These are phyloP conservation scores for Calonectria fujianensis DNA, from an alignment of 2,329 filamentous ascomycete genomes.

Conservation along the genomic window DNA sequence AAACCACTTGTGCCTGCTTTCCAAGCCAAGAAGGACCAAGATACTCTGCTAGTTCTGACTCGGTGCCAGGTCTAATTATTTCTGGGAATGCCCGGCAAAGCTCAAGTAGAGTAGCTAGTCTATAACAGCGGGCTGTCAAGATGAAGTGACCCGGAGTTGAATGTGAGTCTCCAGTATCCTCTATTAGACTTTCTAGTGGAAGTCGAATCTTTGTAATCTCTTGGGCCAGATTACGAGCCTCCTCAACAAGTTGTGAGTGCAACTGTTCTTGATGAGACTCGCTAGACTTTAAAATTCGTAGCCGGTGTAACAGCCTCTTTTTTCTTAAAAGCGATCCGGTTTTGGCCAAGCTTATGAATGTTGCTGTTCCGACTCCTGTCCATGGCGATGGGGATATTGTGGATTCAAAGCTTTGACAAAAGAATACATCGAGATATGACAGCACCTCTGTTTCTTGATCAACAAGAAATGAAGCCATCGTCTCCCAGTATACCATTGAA, in stretches of 20 bases:
- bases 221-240: constrained; percentile 29
- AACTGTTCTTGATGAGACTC: constrained; percentile 11
- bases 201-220: constrained; percentile 16
- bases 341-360: constrained; percentile 38
- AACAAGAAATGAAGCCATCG: constrained; percentile 41
- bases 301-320: constrained; percentile 24
- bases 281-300: constrained; percentile 29
- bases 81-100: constrained; percentile 41
- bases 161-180: constrained; percentile 34
- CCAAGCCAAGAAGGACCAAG: not conserved
- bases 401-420: not conserved
- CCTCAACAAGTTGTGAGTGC: constrained; percentile 23
- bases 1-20: constrained; percentile 7
- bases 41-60: not conserved
- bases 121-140: constrained; percentile 34
- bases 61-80: not conserved
- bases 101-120: constrained; percentile 36
- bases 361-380: constrained; percentile 40
- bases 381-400: constrained; percentile 40
- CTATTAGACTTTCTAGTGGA: constrained; percentile 35
- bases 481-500: constrained; percentile 48
- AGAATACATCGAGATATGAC: constrained; percentile 41
- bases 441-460: constrained; percentile 38
- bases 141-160: constrained; percentile 35
- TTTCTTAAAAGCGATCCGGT: constrained; percentile 29